A percentile compares a stretch with the other conserved stretches of the same genome.
These are phyloP conservation scores for Rhynchospora pubera DNA, from an alignment of 176 grass and related monocot genomes.

Conservation along the genomic window DNA sequence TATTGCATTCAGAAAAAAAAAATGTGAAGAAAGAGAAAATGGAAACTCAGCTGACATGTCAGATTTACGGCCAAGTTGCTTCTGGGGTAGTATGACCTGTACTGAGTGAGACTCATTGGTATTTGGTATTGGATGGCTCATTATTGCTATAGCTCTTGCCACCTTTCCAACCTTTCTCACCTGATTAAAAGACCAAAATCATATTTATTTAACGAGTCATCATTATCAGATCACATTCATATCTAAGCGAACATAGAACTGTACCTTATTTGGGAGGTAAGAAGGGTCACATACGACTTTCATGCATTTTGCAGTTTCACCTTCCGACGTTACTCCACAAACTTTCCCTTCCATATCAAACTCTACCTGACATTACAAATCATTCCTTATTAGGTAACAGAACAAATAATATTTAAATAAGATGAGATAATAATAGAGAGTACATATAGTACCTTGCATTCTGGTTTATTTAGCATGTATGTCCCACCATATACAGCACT, in stretches of 20 bases:
- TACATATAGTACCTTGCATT: conserved; percentile 62
- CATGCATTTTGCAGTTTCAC: conserved; percentile 91
- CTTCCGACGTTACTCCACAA: conserved; percentile 91
- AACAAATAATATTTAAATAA: neutral
- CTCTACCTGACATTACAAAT: conserved; percentile 47
- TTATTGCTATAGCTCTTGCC: conserved; percentile 85
- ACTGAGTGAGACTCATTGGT: conserved; percentile 80
- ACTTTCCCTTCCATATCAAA: conserved; percentile 92
- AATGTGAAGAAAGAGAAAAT: conserved; percentile 21
- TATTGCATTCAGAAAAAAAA: conserved; percentile 6
- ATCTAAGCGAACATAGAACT: neutral
- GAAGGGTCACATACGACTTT: conserved; percentile 96
- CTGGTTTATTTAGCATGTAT: conserved; percentile 94
- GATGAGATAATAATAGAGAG: neutral
- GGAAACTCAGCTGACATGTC: conserved; percentile 62
- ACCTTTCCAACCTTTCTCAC: conserved; percentile 76
- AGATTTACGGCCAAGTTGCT: conserved; percentile 86
- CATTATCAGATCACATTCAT: neutral
- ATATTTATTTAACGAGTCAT: neutral
- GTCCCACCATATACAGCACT: conserved; percentile 99
- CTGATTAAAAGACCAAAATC: conserved; percentile 18
- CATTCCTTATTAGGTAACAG: neutral
- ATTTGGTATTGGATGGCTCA: conserved; percentile 82
- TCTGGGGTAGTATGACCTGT: conserved; percentile 87
- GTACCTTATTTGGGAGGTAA: conserved; percentile 77